These are phyloP conservation scores for Theobroma cacao DNA, from an alignment of 345 rosid species.

Conservation along the genomic window DNA sequence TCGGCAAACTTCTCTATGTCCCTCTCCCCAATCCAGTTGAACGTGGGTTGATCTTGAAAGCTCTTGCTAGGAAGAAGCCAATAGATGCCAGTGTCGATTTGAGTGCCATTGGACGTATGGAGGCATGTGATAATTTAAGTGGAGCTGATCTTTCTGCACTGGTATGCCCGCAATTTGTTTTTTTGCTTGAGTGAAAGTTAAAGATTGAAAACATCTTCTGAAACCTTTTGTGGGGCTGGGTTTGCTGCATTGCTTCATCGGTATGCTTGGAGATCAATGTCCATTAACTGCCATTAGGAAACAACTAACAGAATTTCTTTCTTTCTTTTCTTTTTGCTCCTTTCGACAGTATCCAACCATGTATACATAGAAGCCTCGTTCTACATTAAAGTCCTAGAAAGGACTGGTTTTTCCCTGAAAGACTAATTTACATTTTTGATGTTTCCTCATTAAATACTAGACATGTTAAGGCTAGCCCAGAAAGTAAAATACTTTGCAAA, in stretches of 20 bases:
- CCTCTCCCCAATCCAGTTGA: constrained; percentile 77
- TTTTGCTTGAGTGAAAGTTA: too few species aligned
- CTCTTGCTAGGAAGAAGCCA: constrained; percentile 71
- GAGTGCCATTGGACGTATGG: constrained; percentile 53
- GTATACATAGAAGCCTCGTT: too few species aligned
- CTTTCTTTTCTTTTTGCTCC: too few species aligned
- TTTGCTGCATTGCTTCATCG: too few species aligned
- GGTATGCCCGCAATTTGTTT: constrained; percentile 64
- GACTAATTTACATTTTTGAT: neutral
- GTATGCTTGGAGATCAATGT: too few species aligned
- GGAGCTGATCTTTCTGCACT: constrained; percentile 91
- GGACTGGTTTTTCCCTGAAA: neutral
- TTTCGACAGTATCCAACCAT: too few species aligned
- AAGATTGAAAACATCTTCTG: too few species aligned
- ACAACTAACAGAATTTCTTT: too few species aligned
- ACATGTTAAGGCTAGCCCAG: neutral
- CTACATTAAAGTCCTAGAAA: neutral
- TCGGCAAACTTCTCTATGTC: constrained; percentile 80
- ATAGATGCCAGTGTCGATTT: constrained; percentile 75
- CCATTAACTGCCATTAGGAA: too few species aligned
- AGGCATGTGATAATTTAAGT: constrained; percentile 70
- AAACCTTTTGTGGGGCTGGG: too few species aligned
- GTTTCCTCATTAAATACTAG: neutral
- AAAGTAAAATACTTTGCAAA: neutral
- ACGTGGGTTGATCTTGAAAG: constrained; percentile 75